Base-by-base conservation (phyloP, 257 asterid genomes). In the Asclepias syriaca region DNA sequence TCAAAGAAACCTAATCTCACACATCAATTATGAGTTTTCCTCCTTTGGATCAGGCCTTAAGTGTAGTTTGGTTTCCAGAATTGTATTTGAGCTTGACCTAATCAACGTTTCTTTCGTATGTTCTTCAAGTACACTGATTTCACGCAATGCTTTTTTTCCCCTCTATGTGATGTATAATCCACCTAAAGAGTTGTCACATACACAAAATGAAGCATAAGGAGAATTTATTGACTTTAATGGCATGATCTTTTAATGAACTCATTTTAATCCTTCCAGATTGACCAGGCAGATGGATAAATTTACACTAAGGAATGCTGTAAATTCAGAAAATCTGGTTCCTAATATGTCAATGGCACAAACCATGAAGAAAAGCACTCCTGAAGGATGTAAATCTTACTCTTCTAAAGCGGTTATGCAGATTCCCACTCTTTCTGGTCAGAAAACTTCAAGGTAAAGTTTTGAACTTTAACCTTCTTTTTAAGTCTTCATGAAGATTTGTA, bases 391-490 rank as follows among this genome's bases (percentile, higher is more conserved):
- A 79, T 49, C 76, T 74, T 74, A 82, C 59, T 79, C 86, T 32
- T 65, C 59, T 73, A 85, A 79, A 81, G 75, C 81, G 70, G 74
- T 68, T 77, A 73, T 46, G 75, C 75, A 72, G 75, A 76, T 68
- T 43, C 79, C 86, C 68, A 79, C 74, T 77, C 84, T 71, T 68
- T 64, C 82, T 64, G 75, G 74, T 71, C 77, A 72, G 73, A 84
- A 87, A 81, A 80, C 77, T 78, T 82, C 88, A 53, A 79, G 87
- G 97, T 86, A 77, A 43, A 40, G 50, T 48, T 34, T 59, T 49
- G 19, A 51, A 67, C 64, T 77, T 58, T 54, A 12, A 65, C 37
- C 24, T 39, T 19, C 60, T 45, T 12, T 63, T 67, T 27, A 32
- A 71, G 64, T 24, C 64, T 8, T 34, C 46, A 57, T 79, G 80